Conservation (phyloP, 1,284 basidiomycete species). For the Malassezia globosa region DNA sequence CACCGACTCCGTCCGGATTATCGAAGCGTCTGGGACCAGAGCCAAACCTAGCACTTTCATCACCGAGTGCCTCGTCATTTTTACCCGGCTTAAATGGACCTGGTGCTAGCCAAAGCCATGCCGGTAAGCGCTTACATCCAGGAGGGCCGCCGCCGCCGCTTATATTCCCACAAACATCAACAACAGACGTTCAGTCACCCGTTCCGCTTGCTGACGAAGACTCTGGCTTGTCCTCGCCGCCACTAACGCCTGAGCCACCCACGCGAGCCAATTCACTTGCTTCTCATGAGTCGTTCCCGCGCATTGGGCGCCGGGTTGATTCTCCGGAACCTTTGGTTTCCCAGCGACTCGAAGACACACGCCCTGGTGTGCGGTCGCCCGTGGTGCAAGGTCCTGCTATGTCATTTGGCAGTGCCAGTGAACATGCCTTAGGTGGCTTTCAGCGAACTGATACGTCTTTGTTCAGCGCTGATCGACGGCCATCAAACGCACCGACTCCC, state of each 20-base stretch:
- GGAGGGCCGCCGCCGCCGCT: slow-evolving; percentile 10
- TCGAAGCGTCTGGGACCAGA: too few relatives aligned
- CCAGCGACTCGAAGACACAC: background rate
- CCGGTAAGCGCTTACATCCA: too few relatives aligned
- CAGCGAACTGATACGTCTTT: background rate
- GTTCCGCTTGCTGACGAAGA: slow-evolving; percentile 11
- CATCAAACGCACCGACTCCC: background rate
- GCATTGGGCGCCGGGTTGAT: background rate
- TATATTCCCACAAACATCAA: background rate
- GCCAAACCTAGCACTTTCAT: too few relatives aligned
- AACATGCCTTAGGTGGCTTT: background rate
- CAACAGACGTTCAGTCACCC: background rate
- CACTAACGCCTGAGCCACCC: slow-evolving; percentile 4
- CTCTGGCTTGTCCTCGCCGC: slow-evolving; percentile 1
- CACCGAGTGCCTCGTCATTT: too few relatives aligned
- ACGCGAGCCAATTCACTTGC: slow-evolving; percentile 10
- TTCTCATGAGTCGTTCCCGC: slow-evolving; percentile 11
- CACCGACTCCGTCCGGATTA: too few relatives aligned
- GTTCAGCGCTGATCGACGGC: too few relatives aligned
- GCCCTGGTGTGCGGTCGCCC: background rate
- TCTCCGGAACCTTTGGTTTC: background rate
- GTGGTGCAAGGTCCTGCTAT: too few relatives aligned
- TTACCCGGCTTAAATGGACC: too few relatives aligned
- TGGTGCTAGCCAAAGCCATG: too few relatives aligned
- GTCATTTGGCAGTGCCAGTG: slow-evolving; percentile 3